A percentile compares a stretch with the other conserved stretches of the same genome.
Conservation (phyloP, 208 protist genomes). For the Wallacemonas rigidus region DNA sequence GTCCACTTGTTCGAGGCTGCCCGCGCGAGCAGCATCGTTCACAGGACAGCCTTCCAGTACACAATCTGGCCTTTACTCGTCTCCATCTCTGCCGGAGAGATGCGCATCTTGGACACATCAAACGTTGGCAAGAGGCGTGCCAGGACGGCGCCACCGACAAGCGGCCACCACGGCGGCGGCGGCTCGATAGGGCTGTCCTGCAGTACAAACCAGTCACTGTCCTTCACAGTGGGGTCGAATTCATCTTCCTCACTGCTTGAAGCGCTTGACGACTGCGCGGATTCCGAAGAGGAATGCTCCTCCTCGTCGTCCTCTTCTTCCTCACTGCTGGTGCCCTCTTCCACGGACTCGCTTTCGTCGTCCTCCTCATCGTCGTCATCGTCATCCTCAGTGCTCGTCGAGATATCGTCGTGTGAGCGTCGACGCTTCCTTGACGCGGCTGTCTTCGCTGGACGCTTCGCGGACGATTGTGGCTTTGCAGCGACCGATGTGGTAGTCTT, state of each 20-base stretch:
- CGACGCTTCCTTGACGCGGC: background rate
- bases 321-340: no score
- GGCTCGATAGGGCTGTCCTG: slow-evolving; percentile 39
- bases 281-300: slow-evolving; percentile 14
- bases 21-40: background rate
- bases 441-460: background rate
- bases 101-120: slow-evolving; percentile 9
- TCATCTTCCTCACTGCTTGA: slow-evolving; percentile 18
- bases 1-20: background rate
- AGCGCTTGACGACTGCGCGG: slow-evolving; percentile 12
- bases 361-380: slow-evolving; percentile 19
- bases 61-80: slow-evolving; percentile 9
- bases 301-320: slow-evolving; percentile 11
- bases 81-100: slow-evolving; percentile 3
- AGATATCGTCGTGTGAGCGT: background rate
- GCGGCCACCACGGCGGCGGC: slow-evolving; percentile 50
- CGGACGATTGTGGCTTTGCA: no score
- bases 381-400: background rate
- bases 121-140: slow-evolving; percentile 15
- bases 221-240: slow-evolving; percentile 15
- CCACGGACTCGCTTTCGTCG: background rate
- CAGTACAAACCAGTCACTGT: slow-evolving; percentile 29
- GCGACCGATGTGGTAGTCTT: no score
- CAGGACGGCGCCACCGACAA: slow-evolving; percentile 17
- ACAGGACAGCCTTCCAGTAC: slow-evolving; percentile 14